phyloP scores from a whole-genome alignment of 2,329 filamentous ascomycete species.

The Arthroderma uncinatum region DNA sequence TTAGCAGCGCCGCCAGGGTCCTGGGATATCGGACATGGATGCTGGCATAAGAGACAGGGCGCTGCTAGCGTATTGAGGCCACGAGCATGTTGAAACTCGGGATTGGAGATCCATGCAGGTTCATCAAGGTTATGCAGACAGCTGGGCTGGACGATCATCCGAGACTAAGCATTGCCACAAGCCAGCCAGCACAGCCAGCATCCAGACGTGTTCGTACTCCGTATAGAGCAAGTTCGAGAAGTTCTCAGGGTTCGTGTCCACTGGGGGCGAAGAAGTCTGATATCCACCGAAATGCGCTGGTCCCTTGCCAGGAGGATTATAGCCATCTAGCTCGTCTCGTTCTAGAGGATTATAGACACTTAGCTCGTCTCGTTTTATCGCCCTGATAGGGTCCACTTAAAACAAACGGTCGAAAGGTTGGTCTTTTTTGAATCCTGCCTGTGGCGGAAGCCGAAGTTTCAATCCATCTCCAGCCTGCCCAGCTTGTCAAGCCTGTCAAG shows the following conservation, averaged over 20 bases:
- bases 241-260: too few relatives aligned
- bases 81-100: neutral
- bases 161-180: constrained; percentile 4
- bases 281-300: neutral
- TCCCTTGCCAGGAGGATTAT: neutral
- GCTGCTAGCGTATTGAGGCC: neutral
- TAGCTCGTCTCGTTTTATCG: constrained; percentile 1
- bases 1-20: neutral
- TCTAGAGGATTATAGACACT: neutral
- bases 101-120: neutral
- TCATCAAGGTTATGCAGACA: neutral
- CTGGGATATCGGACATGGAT: neutral
- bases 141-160: constrained; percentile 4
- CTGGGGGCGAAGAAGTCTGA: neutral
- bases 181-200: neutral
- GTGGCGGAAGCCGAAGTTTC: too few relatives aligned
- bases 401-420: constrained; percentile 2
- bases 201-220: neutral
- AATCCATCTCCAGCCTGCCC: neutral
- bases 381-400: neutral
- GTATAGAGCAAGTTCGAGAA: neutral
- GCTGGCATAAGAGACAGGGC: neutral
- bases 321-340: too few relatives aligned
- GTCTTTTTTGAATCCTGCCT: too few relatives aligned
- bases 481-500: neutral